Evolutionary conservation across 2,329 filamentous ascomycete species (phyloP).

Genomic region (Penicillium oxalicum): DNA sequence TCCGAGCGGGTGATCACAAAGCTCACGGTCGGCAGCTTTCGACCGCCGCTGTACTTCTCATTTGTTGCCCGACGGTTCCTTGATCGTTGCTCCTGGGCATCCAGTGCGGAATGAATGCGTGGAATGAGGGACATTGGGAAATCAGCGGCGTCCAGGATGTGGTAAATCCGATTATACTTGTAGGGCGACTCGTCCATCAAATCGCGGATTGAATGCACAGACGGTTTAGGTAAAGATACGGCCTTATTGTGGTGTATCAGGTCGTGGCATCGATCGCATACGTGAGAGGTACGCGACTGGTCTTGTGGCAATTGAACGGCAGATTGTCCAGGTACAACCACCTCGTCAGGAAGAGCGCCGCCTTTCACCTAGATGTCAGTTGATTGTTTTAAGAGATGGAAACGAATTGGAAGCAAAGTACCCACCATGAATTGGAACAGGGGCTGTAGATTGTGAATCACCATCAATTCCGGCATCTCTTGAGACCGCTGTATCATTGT

Average conservation of each 20-base stretch:
- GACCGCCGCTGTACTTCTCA: slow-evolving; percentile 59
- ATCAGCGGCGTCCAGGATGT: slow-evolving; percentile 89
- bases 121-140: slow-evolving; percentile 92
- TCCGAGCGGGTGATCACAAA: slow-evolving; percentile 90
- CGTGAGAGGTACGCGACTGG: slow-evolving; percentile 14
- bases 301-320: slow-evolving; percentile 16
- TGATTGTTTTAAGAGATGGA: neutral
- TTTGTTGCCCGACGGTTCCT: slow-evolving; percentile 70
- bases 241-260: slow-evolving; percentile 70
- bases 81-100: slow-evolving; percentile 67
- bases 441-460: slow-evolving; percentile 1
- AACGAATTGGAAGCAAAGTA: neutral
- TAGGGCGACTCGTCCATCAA: slow-evolving; percentile 85
- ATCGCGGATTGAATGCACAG: slow-evolving; percentile 70
- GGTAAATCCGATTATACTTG: slow-evolving; percentile 89
- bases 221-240: slow-evolving; percentile 70
- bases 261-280: slow-evolving; percentile 84
- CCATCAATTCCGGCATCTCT: slow-evolving; percentile 1
- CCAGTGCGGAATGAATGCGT: slow-evolving; percentile 63
- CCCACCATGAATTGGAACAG: slow-evolving; percentile 14
- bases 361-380: slow-evolving; percentile 8
- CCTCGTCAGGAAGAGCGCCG: slow-evolving; percentile 19
- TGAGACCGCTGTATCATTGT: slow-evolving; percentile 11
- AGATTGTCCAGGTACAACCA: slow-evolving; percentile 17
- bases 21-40: slow-evolving; percentile 71